These are phyloP conservation scores for Athelia psychrophila DNA, from an alignment of 1,284 basidiomycete genomes.

Conservation along the genomic window DNA sequence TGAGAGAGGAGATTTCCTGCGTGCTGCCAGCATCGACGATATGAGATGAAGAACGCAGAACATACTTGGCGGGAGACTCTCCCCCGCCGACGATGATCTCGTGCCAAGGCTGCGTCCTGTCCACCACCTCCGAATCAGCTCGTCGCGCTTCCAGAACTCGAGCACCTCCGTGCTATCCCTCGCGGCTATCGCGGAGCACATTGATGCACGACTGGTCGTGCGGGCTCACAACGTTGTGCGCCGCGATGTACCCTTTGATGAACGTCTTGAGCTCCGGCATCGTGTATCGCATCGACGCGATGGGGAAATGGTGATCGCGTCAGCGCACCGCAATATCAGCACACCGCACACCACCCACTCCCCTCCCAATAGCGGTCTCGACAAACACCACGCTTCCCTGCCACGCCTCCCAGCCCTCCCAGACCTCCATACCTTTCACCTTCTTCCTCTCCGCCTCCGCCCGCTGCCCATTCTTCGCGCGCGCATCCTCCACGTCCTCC, in stretches of 20 bases:
- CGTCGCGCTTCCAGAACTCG: slow-evolving; percentile 72
- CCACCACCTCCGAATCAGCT: slow-evolving; percentile 52
- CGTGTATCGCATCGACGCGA: slow-evolving; percentile 53
- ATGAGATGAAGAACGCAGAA: background rate
- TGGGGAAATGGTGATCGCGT: slow-evolving; percentile 19
- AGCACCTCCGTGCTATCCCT: slow-evolving; percentile 38
- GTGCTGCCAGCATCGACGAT: background rate
- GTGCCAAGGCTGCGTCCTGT: slow-evolving; percentile 75
- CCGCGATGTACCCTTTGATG: slow-evolving; percentile 61
- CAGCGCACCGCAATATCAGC: slow-evolving; percentile 5
- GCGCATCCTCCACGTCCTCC: slow-evolving; percentile 59
- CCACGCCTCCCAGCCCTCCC: slow-evolving; percentile 77
- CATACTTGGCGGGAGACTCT: slow-evolving; percentile 53
- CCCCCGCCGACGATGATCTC: slow-evolving; percentile 50
- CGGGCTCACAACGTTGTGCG: slow-evolving; percentile 63
- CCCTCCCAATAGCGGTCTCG: slow-evolving; percentile 57
- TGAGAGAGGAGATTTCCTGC: slow-evolving; percentile 58
- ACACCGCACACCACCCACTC: slow-evolving; percentile 17
- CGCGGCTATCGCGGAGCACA: slow-evolving; percentile 40
- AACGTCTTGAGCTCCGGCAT: slow-evolving; percentile 50
- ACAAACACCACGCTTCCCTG: slow-evolving; percentile 56
- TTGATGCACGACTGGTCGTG: slow-evolving; percentile 69
- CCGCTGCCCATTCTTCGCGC: slow-evolving; percentile 40
- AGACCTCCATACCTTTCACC: slow-evolving; percentile 49
- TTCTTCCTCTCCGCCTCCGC: slow-evolving; percentile 43